Conservation (phyloP, 2,329 filamentous ascomycete species). For the Cladophialophora exuberans region DNA sequence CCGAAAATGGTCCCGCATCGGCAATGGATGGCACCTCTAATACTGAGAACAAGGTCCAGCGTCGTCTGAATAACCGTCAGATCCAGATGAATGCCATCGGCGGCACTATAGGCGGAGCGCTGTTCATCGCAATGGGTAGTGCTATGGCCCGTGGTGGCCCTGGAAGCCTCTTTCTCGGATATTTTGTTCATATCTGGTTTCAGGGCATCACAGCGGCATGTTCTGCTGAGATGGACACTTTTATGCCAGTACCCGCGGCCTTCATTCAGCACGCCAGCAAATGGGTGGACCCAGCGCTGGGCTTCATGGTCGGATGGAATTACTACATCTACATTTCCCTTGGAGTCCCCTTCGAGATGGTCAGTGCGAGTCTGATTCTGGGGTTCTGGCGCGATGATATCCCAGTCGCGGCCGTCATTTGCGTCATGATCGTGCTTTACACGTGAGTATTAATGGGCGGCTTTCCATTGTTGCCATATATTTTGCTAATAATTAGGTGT, state of each 20-base stretch:
- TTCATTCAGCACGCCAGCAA: conserved; percentile 43
- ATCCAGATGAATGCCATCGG: conserved; percentile 58
- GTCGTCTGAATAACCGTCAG: conserved; percentile 57
- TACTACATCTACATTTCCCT: conserved; percentile 49
- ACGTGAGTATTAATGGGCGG: conserved; percentile 32
- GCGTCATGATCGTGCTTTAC: conserved; percentile 45
- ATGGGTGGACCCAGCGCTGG: conserved; percentile 47
- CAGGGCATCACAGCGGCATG: conserved; percentile 44
- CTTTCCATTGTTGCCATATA: too few relatives aligned
- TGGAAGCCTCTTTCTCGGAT: conserved; percentile 43
- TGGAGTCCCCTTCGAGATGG: conserved; percentile 44
- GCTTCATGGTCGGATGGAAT: conserved; percentile 51
- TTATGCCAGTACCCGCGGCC: conserved; percentile 44
- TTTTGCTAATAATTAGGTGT: too few relatives aligned
- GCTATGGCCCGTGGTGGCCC: conserved; percentile 44
- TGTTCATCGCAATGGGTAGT: conserved; percentile 45
- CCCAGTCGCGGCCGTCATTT: conserved; percentile 42
- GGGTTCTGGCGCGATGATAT: conserved; percentile 45
- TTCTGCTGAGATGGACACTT: conserved; percentile 47
- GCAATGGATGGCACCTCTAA: too few relatives aligned
- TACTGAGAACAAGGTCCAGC: conserved; percentile 46
- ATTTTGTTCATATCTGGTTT: too few relatives aligned
- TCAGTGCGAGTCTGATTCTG: conserved; percentile 44
- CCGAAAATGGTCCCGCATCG: too few relatives aligned
- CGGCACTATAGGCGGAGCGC: conserved; percentile 44